Base-by-base conservation (phyloP, 2,329 filamentous ascomycete genomes). In the Hypoxylon sp. region DNA sequence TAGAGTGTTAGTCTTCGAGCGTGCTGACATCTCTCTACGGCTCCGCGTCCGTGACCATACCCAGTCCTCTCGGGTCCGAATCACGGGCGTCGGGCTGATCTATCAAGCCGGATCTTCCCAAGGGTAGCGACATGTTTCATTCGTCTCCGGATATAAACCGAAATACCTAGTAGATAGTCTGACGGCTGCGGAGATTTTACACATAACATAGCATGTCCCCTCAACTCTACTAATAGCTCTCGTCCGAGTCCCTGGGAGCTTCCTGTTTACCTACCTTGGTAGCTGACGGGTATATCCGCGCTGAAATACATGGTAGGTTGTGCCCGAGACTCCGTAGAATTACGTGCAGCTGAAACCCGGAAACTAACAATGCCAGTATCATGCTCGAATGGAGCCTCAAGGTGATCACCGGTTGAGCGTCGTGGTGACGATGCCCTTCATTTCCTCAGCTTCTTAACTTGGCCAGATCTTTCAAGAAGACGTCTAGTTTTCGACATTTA, bases 41-140 rank as follows among this genome's bases (percentile, higher is more conserved):
- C n/a, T n/a, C n/a, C n/a, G n/a, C n/a, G n/a, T n/a, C 60, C 53
- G 56, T 57, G 45, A n/a, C 35, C 33, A 31, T 37, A 33, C 23
- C 20, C 18, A 29, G 57, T 54, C 51, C 56, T 60, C 45, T 31
- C 15, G 15, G 35, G 24, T 23, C 35, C 29, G 21, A 45, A 37
- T 4, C 45, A 48, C 23, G 45, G 43, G 40, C 38, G 17, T 50
- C 29, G 46, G 54, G 56, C 55, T 38, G 15, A 17, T 15, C 31
- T 52, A 29, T 35, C 38, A 59, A 37, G 17, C 18, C 45, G 23
- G 18, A 26, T 15, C 17, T 42, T 55, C 42, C 33, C 23, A 40
- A 17, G 21, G n/a, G 24, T 55, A 31, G 27, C n/a, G n/a, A n/a
- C n/a, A 10, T 47, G 29, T 46, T 54, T 29, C 42, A 21, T 50